Percentiles rank a stretch among this genome's conserved stretches.
phyloP scores from a whole-genome alignment of 2,329 filamentous ascomycete species.

The Paecilomyces sp. region DNA sequence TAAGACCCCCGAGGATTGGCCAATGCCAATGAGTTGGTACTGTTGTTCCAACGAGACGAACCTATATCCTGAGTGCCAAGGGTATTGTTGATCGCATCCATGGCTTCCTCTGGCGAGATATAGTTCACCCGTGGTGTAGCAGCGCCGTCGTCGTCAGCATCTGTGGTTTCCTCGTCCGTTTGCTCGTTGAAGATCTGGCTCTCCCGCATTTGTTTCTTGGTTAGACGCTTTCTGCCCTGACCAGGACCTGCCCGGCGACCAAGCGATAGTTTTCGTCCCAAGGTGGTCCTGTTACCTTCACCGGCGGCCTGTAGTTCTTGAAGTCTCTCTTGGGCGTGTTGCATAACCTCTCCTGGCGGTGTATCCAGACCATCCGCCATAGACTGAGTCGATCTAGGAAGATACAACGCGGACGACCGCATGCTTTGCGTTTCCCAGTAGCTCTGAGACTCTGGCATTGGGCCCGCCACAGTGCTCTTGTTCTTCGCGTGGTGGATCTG shows the following conservation, averaged over 20 bases:
- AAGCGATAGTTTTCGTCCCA: slow-evolving; percentile 8
- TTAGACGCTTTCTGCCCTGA: slow-evolving; percentile 9
- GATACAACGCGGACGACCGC: background rate
- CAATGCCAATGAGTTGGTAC: background rate
- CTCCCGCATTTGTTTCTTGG: slow-evolving; percentile 4
- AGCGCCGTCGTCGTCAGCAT: background rate
- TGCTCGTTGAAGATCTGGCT: slow-evolving; percentile 5
- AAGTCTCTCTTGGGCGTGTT: background rate
- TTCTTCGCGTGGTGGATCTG: slow-evolving; percentile 38
- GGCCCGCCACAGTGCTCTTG: background rate
- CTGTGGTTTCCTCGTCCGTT: background rate
- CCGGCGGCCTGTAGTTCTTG: background rate
- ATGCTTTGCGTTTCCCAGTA: slow-evolving; percentile 8
- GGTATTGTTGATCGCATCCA: background rate
- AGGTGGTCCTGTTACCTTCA: background rate
- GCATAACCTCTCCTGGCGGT: background rate
- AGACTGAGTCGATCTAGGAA: background rate
- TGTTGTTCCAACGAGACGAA: background rate
- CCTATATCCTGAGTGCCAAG: background rate
- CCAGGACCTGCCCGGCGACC: slow-evolving; percentile 10
- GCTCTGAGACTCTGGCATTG: background rate
- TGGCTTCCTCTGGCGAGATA: background rate
- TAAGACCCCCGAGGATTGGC: slow-evolving; percentile 1
- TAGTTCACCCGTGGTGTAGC: background rate
- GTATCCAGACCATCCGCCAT: background rate